Evolutionary conservation across 441 rosid species (phyloP), one percentile per base, ranked within the genome.

Genomic region (Eruca vesicaria): DNA sequence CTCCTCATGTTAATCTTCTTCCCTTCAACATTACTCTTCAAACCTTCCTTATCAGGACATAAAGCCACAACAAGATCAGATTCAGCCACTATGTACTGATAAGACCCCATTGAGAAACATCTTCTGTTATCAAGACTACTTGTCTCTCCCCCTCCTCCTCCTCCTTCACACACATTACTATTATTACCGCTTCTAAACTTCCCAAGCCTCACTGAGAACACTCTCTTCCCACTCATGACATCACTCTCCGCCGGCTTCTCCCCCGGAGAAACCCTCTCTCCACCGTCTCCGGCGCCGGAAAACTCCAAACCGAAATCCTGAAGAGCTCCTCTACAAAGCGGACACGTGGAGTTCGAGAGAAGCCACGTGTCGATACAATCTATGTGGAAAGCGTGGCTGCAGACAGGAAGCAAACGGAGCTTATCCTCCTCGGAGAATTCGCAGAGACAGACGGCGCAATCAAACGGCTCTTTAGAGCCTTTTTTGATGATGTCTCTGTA

Each of bases 41-140:
- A 33, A 36, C 75, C 73, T 67, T 79, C 79, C 0, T 16, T 76
- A 76, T 80, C 77, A 66, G 87, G 87, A 57, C 78, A 75, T 23
- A 84, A 50, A 32, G 90, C 75, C 56, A 88, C 88, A 14, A 86
- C 88, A 57, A 90, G 80, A 31, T 90, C 88, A 62, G 85, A 86
- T 58, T 88, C 96, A 74, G 90, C 86, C 53, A 84, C 92, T 69
- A 88, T 86, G 79, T 86, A 86, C 28, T 83, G 86, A 79, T 79
- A 88, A 43, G 91, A 90, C 23, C 96, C 93, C 93, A 90, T 82
- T 5, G 96, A 90, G 81, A 78, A 88, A 68, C 96, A 88, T 81
- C 96, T 88, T 78, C 96, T 86, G 5, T 85, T 79, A 76, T 81
- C 90, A 77, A 88, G 74, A 78, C 81, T 85, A 26, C 87, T 81